phyloP scores from a whole-genome alignment of 768 basidiomycete species.

The Omphalotus guepiniiformis region DNA sequence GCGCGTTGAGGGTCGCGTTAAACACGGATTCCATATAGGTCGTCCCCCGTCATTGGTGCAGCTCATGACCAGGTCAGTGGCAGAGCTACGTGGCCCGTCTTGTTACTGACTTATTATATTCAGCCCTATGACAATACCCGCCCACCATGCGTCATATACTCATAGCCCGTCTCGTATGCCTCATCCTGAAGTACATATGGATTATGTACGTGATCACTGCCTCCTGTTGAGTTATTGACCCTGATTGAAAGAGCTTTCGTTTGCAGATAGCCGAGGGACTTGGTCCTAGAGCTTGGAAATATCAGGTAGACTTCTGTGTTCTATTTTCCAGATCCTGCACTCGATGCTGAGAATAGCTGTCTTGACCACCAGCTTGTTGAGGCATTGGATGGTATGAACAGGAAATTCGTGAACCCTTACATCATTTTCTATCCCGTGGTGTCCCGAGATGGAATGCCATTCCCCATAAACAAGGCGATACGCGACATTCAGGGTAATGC shows the following conservation, averaged over 20 bases:
- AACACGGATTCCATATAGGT: slow-evolving; percentile 29
- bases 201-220: slow-evolving; percentile 45
- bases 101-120: no score
- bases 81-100: no score
- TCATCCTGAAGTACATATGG: slow-evolving; percentile 84
- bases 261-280: slow-evolving; percentile 68
- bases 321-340: slow-evolving; percentile 12
- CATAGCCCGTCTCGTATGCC: slow-evolving; percentile 58
- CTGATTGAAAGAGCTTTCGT: not conserved
- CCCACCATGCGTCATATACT: slow-evolving; percentile 42
- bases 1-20: not conserved
- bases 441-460: slow-evolving; percentile 77
- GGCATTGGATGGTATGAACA: slow-evolving; percentile 75
- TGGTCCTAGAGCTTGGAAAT: slow-evolving; percentile 67
- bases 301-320: slow-evolving; percentile 46
- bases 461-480: slow-evolving; percentile 74
- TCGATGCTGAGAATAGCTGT: slow-evolving; percentile 16
- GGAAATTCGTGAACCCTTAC: slow-evolving; percentile 74
- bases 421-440: slow-evolving; percentile 75
- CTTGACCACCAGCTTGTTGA: slow-evolving; percentile 52
- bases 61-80: slow-evolving; percentile 69
- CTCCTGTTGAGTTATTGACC: not conserved
- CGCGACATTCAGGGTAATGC: slow-evolving; percentile 65
- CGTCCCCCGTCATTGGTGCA: slow-evolving; percentile 69
- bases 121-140: slow-evolving; percentile 42